phyloP scores from a whole-genome alignment of 2,329 filamentous ascomycete genomes.

The Beauveria bassiana region DNA sequence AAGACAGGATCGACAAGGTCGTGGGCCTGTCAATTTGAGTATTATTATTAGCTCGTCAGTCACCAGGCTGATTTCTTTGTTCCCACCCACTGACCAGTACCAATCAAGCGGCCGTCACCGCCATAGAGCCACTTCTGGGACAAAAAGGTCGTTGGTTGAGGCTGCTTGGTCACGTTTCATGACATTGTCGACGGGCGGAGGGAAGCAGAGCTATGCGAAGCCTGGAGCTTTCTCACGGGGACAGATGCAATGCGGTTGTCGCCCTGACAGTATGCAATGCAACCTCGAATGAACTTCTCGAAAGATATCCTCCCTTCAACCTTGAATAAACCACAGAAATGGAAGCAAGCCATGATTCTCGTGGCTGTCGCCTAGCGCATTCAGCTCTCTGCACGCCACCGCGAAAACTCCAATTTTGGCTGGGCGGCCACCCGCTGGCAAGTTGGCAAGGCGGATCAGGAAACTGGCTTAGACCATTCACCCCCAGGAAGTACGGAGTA shows the following conservation, averaged over 20 bases:
- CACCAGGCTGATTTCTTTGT: neutral
- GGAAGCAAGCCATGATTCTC: neutral
- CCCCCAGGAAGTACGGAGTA: too few relatives aligned
- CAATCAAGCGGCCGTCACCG: neutral
- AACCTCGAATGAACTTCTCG: neutral
- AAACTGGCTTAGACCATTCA: neutral
- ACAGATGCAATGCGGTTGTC: neutral
- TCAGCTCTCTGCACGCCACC: constrained; percentile 12
- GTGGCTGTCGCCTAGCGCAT: constrained; percentile 8
- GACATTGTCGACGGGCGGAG: neutral
- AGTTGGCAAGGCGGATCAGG: constrained; percentile 6
- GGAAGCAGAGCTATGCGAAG: neutral
- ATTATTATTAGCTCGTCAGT: neutral
- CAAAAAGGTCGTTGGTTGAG: neutral
- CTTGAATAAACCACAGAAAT: neutral
- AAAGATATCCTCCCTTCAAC: neutral
- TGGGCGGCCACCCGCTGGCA: neutral
- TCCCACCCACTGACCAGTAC: neutral
- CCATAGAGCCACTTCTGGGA: neutral
- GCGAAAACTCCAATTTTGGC: constrained; percentile 5
- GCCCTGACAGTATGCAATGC: neutral
- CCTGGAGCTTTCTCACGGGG: neutral
- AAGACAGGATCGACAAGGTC: constrained; percentile 6
- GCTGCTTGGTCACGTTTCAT: neutral
- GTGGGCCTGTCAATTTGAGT: neutral